Base-by-base conservation (phyloP, 164 flowering plant genomes). In the Kingdonia uniflora region DNA sequence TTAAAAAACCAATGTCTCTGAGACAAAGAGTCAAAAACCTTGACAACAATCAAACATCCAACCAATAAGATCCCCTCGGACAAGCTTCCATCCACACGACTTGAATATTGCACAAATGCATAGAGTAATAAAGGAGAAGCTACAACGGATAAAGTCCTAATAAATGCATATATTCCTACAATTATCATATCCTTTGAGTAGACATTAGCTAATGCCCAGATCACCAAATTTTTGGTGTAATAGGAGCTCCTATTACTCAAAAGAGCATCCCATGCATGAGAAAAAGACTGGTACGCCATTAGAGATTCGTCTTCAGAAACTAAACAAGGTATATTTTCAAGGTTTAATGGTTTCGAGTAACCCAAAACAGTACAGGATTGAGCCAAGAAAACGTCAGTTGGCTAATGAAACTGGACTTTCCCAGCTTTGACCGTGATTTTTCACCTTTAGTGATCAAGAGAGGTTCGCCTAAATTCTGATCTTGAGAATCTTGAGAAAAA, bases 371-470 rank as follows among this genome's bases (percentile, higher is more conserved):
- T 4, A 41, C 6, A 2, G 44, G 76, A 50, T 75, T 71, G 14
- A 85, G 46, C 95, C 97, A 89, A 44, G 92, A 83, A 68, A 88
- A 88, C 22, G 71, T 66, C 62, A 85, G 44, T 19, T 50, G 65
- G 60, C 80, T 70, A 15, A 81, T 3, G 23, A 75, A 73, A 48
- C 68, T 49, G 2, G 76, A 68, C 11, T 63, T 60, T 13, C 47
- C 33, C 50, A 65, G 17, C 23, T 56, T 46, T 7, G 51, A 49
- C 43, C 6, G 38, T 16, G 39, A 54, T 41, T 66, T 47, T 14
- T 51, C 43, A 12, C 43, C 33, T 37, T 64, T 57, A 22, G 59
- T 59, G 5, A 5, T 56, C 20, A 82, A 25, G 20, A 88, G 51
- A 47, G 51, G 51, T 22, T 47, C 51, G 2, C 24, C 8, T 47